Base-by-base conservation (phyloP, 371 early-diverging fungal genomes). In the Blakeslea trispora region DNA sequence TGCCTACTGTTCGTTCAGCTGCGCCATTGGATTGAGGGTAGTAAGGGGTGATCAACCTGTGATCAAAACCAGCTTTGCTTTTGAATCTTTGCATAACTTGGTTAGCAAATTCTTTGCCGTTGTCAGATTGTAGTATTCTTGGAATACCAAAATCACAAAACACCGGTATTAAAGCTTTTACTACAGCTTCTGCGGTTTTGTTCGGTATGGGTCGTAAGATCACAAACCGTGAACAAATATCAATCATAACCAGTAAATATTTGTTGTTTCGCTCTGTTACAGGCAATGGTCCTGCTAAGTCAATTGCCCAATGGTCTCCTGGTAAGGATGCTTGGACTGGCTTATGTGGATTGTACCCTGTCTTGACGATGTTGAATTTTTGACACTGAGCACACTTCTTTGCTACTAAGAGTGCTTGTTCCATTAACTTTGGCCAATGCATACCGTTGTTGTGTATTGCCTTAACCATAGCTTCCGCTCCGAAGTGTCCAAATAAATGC, bases 1-100 rank as follows among this genome's bases (percentile, higher is more conserved):
- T 48, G 15, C 51, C 50, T 3, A 64, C 53, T 3, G 11, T 40
- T 42, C 60, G 1, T 41, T 68, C 58, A 22, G 22, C 21, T 8
- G 43, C 8, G 24, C 56, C 64, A 34, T 68, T 68, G 15, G 60
- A 59, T 19, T 17, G 5, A 8, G 63, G 44, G 21, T 63, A 55
- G 18, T 42, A 57, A 8, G 56, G 51, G 9, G 68, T 53, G 6
- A 57, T 49, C 9, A 56, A 37, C 0, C 58, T 15, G 24, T 64
- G 50, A 13, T 61, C 69, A 19, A 47, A 39, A 8, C 23, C 15
- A 23, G 34, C 50, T 2, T 17, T 3, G 5, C 19, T 18, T 10
- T 3, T 17, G 3, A 15, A 23, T 18, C n/a, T 13, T 35, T 46
- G 9, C n/a, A 15, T 5, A 17, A 56, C 28, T 7, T 28, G 28